Base-by-base conservation (phyloP, 192 early-diverging fungal species). In the Spizellomyces punctatus region DNA sequence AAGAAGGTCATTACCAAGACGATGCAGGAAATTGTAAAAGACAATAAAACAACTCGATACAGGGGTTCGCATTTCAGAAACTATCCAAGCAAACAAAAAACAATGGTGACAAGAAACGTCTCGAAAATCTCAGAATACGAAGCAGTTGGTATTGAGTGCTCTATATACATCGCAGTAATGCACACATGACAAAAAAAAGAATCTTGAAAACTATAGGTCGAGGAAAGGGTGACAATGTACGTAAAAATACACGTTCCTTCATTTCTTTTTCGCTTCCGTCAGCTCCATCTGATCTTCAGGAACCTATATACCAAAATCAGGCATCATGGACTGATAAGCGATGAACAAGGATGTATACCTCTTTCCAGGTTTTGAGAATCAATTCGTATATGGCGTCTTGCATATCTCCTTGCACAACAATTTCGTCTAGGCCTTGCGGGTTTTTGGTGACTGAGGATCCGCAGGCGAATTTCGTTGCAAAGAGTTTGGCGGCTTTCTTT, bases 341-440 rank as follows among this genome's bases (percentile, higher is more conserved):
- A 71, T 7, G 10, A 8, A 49, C 50, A 6, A 6, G 21, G 44
- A 46, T 12, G 10, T 78, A 77, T 79, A 91, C 89, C 42, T 87
- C 60, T 14, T 89, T 82, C 86, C 89, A 95, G 44, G 87, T 89
- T 78, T 88, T 66, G 6, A 59, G 64, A 73, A 99, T 93, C 43
- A 96, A 78, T 9, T 93, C 93, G 62, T 84, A 83, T 54, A 99
- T 87, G 72, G 98, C 96, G 59, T 98, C 88, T 21, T 90, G 86
- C 59, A 96, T 88, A 74, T 99, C 97, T 68, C 97, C 97, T 75
- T 98, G 96, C 7, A 99, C 92, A 27, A 97, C 91, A 79, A 99
- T 96, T 77, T 99, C 97, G 58, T 98, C 96, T 58, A 75, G 80
- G 72, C 95, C 95, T 78, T 92, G 89, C 67, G 92, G 89, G 76